Percentiles rank a stretch among this genome's conserved stretches.
phyloP scores from a whole-genome alignment of 768 basidiomycete genomes.

The Scleroderma bovista region DNA sequence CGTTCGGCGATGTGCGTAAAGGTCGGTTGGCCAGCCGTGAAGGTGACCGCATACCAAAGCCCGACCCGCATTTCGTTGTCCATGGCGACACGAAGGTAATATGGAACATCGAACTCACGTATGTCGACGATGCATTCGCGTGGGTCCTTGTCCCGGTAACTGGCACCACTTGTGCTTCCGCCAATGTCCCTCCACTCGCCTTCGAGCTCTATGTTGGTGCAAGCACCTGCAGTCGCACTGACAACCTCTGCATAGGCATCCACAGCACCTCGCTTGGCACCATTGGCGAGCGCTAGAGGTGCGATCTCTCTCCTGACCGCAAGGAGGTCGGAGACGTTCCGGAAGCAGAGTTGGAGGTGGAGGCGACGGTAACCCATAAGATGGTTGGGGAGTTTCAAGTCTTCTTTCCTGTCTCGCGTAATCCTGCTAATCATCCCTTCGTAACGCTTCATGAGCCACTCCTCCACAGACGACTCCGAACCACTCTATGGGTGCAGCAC shows the following conservation, averaged over 20 bases:
- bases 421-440: constrained; percentile 83
- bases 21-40: constrained; percentile 71
- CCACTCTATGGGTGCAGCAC: constrained; percentile 49
- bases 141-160: constrained; percentile 68
- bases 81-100: constrained; percentile 98
- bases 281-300: constrained; percentile 85
- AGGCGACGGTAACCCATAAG: constrained; percentile 90
- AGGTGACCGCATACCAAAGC: constrained; percentile 92
- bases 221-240: constrained; percentile 63
- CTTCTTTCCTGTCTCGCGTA: constrained; percentile 81
- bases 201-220: constrained; percentile 65
- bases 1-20: constrained; percentile 71
- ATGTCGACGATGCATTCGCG: constrained; percentile 90
- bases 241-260: constrained; percentile 98
- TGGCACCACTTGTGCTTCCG: constrained; percentile 32
- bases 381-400: constrained; percentile 93
- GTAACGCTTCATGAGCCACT: constrained; percentile 92
- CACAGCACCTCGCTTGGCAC: constrained; percentile 88
- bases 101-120: constrained; percentile 94
- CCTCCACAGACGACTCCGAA: constrained; percentile 85
- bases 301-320: constrained; percentile 81
- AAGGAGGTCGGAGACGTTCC: constrained; percentile 91
- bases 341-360: constrained; percentile 84
- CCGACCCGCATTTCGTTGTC: constrained; percentile 98
- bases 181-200: constrained; percentile 52